Evolutionary conservation across 2,329 filamentous ascomycete genomes (phyloP).

Genomic region (Trichoderma oligosporum): DNA sequence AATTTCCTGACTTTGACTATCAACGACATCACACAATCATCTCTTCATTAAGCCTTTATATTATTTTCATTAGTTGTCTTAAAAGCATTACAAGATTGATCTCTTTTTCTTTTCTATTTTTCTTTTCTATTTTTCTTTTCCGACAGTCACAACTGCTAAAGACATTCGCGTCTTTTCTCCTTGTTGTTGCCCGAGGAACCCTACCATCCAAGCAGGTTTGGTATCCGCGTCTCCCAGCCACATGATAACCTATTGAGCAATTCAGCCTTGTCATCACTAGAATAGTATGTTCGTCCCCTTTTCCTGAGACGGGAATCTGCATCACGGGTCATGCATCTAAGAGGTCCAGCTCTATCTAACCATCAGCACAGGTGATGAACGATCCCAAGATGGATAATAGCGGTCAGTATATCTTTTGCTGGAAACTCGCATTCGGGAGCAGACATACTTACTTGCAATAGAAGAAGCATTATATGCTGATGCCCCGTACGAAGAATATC

Average conservation of each 20-base stretch:
- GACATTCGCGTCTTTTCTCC: neutral
- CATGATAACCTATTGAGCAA: neutral
- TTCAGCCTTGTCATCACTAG: neutral
- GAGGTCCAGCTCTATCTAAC: neutral
- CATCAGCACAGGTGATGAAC: neutral
- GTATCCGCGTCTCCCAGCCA: neutral
- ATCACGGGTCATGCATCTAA: neutral
- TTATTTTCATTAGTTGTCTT: neutral
- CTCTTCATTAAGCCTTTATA: neutral
- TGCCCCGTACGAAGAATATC: neutral
- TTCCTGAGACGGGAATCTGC: conserved; percentile 12
- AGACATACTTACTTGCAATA: neutral
- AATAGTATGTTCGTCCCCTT: neutral
- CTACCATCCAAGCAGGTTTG: neutral
- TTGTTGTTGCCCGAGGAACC: neutral
- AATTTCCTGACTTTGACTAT: neutral
- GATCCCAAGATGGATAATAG: neutral
- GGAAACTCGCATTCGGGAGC: neutral
- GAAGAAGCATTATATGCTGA: neutral
- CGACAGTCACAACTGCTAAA: neutral
- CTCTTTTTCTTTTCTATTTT: neutral
- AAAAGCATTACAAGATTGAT: neutral
- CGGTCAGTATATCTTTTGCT: conserved; percentile 15
- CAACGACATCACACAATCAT: neutral
- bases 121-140: neutral